These are phyloP conservation scores for Ogataea haglerorum DNA, from an alignment of 805 yeast genomes.

Conservation along the genomic window DNA sequence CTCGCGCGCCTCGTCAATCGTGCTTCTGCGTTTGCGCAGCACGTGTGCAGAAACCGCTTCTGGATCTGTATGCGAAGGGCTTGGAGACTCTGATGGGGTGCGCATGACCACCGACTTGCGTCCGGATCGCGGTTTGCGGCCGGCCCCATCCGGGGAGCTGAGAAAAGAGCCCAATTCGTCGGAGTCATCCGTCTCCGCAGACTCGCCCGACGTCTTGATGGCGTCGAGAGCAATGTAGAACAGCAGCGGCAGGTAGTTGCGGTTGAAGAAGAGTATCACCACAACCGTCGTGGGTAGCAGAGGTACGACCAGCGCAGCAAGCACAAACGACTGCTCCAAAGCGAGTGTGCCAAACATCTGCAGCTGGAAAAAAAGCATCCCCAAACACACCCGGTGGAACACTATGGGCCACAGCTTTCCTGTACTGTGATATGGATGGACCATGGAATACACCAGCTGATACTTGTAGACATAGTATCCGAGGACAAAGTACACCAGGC, in stretches of 20 bases:
- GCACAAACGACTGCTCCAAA: conserved; percentile 51
- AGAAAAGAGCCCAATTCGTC: conserved; percentile 20
- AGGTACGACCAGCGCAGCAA: conserved; percentile 48
- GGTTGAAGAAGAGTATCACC: conserved; percentile 49
- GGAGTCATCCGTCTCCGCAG: conserved; percentile 26
- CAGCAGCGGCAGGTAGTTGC: conserved; percentile 51
- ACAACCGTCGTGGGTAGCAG: conserved; percentile 44
- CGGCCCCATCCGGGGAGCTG: conserved; percentile 5
- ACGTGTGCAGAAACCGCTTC: conserved; percentile 5
- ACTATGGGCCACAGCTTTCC: conserved; percentile 68
- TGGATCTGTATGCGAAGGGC: background rate
- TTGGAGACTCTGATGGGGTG: conserved; percentile 12
- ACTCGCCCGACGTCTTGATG: conserved; percentile 39
- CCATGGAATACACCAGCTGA: conserved; percentile 57
- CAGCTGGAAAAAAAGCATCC: conserved; percentile 53
- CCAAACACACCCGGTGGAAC: conserved; percentile 52
- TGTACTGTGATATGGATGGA: conserved; percentile 63
- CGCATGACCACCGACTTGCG: conserved; percentile 14
- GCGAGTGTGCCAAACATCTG: conserved; percentile 65
- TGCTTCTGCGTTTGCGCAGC: conserved; percentile 40
- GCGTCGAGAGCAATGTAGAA: conserved; percentile 58
- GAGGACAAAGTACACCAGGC: conserved; percentile 51
- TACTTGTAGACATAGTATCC: conserved; percentile 62
- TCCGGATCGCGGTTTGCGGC: background rate
- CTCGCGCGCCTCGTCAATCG: conserved; percentile 57